Evolutionary conservation across 2,329 filamentous ascomycete species (phyloP).

Genomic region (Didymella segeticola): DNA sequence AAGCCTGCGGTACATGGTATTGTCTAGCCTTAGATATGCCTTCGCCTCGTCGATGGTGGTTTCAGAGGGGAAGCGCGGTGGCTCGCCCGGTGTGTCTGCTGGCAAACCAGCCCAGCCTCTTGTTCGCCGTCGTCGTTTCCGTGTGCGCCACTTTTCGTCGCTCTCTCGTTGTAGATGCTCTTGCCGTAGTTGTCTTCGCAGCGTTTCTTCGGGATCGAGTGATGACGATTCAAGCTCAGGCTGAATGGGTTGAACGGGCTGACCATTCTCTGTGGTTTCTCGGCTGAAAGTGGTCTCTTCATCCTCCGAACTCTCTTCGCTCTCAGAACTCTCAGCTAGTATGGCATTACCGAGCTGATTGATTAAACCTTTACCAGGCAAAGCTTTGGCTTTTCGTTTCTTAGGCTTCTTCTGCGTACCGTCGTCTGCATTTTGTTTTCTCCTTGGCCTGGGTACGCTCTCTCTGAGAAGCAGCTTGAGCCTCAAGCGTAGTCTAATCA

Average conservation of each 20-base stretch:
- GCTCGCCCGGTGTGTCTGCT: conserved; percentile 70
- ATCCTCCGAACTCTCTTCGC: conserved; percentile 22
- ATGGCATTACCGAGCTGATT: conserved; percentile 40
- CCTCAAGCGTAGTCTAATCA: conserved; percentile 72
- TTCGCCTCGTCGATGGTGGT: conserved; percentile 83
- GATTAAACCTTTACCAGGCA: conserved; percentile 29
- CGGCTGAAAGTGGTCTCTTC: conserved; percentile 5
- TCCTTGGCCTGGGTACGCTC: conserved; percentile 61
- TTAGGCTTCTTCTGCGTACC: conserved; percentile 19
- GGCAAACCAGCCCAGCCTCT: conserved; percentile 72
- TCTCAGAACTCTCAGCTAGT: conserved; percentile 30
- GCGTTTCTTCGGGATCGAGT: conserved; percentile 32
- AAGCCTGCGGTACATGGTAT: conserved; percentile 67
- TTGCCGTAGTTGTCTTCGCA: conserved; percentile 38
- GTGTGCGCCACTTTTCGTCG: conserved; percentile 66
- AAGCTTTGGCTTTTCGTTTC: conserved; percentile 20
- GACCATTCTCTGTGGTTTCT: conserved; percentile 10
- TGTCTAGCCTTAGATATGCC: conserved; percentile 69
- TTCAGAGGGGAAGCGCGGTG: conserved; percentile 80
- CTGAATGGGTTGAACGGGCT: conserved; percentile 1
- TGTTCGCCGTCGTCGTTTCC: conserved; percentile 72
- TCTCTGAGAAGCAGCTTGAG: conserved; percentile 71
- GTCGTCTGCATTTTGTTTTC: conserved; percentile 34
- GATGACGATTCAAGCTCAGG: conserved; percentile 14
- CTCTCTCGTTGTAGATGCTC: conserved; percentile 63